Evolutionary conservation across 192 early-diverging fungal species (phyloP).

Genomic region (Coemansia furcata): DNA sequence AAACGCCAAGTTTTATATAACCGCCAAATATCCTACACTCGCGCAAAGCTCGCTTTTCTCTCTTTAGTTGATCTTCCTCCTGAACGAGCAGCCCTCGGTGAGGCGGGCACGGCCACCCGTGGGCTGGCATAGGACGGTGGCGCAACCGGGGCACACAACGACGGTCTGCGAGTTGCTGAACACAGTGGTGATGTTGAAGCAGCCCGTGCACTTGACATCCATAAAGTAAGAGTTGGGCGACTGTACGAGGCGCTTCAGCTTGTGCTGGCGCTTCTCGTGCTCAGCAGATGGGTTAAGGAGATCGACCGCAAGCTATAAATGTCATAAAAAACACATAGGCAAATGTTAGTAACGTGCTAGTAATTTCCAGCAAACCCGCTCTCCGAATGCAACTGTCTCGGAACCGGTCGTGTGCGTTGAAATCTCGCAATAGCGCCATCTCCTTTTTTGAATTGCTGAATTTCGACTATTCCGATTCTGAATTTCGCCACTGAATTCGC

Average conservation of each 20-base stretch:
- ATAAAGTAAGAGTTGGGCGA: slow-evolving; percentile 98
- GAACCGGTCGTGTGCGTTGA: background rate
- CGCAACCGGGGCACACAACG: slow-evolving; percentile 92
- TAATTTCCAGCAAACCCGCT: background rate
- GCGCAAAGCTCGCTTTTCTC: background rate
- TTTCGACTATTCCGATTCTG: background rate
- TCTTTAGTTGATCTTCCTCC: slow-evolving; percentile 72
- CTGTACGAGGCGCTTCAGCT: slow-evolving; percentile 96
- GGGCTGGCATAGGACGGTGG: slow-evolving; percentile 97
- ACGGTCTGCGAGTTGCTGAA: slow-evolving; percentile 99
- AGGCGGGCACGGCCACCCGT: slow-evolving; percentile 98
- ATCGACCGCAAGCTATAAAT: slow-evolving; percentile 81
- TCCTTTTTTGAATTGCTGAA: background rate
- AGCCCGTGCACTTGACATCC: slow-evolving; percentile 97
- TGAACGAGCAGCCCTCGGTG: slow-evolving; percentile 89
- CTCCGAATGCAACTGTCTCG: background rate
- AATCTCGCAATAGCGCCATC: background rate
- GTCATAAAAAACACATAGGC: background rate
- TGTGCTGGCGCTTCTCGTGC: slow-evolving; percentile 79
- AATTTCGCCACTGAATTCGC: background rate
- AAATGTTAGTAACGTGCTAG: background rate
- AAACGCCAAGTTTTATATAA: background rate
- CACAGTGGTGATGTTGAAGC: slow-evolving; percentile 97
- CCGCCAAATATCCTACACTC: background rate
- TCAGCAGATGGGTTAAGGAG: slow-evolving; percentile 87